Conservation (phyloP, 164 flowering plant genomes). For the Tinospora cordifolia region DNA sequence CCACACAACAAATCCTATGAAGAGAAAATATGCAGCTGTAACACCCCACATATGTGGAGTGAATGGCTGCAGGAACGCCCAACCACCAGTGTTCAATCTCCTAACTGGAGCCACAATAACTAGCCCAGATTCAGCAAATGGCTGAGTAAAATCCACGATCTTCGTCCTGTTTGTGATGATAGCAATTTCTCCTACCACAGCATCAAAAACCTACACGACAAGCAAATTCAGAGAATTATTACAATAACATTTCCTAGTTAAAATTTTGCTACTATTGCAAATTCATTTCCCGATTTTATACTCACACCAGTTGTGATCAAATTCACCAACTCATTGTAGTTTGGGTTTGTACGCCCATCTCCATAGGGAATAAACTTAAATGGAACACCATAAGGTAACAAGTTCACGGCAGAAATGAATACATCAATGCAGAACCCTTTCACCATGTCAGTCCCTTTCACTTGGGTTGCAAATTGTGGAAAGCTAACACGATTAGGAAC, state of each 20-base stretch:
- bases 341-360: constrained; percentile 63
- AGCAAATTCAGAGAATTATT: not conserved
- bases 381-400: constrained; percentile 79
- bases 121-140: constrained; percentile 70
- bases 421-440: constrained; percentile 88
- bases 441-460: constrained; percentile 36
- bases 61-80: constrained; percentile 75
- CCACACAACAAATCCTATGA: constrained; percentile 34
- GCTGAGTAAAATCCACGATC: constrained; percentile 79
- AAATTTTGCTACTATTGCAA: not conserved
- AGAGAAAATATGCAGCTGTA: constrained; percentile 45
- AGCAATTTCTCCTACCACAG: constrained; percentile 70
- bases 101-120: constrained; percentile 66
- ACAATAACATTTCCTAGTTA: not conserved
- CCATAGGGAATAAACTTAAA: constrained; percentile 59
- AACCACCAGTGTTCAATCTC: constrained; percentile 38
- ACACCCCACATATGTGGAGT: constrained; percentile 56
- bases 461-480: constrained; percentile 47
- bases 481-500: constrained; percentile 58
- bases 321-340: constrained; percentile 55
- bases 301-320: constrained; percentile 60
- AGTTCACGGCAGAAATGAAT: constrained; percentile 60
- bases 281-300: constrained; percentile 6
- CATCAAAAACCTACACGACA: constrained; percentile 53
- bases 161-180: constrained; percentile 56